Evolutionary conservation across 2,329 filamentous ascomycete species (phyloP).

Genomic region (Aspergillus brunneoviolaceus): DNA sequence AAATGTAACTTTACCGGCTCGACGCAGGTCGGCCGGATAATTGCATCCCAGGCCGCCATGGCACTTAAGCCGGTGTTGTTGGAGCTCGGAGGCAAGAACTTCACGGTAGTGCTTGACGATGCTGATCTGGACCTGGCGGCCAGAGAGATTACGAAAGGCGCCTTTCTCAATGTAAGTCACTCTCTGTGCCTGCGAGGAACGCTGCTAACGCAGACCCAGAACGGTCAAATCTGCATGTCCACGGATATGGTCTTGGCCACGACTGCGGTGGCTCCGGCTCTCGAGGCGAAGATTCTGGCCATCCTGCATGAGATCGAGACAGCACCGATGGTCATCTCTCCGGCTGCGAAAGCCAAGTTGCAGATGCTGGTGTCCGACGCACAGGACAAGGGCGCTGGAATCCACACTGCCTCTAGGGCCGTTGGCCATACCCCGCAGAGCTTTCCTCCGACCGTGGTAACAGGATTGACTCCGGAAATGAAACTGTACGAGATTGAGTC

Average conservation of each 20-base stretch:
- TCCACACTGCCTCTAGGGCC: conserved; percentile 23
- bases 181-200: too few species aligned
- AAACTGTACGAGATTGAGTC: conserved; percentile 29
- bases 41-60: conserved; percentile 38
- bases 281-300: not conserved
- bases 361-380: conserved; percentile 36
- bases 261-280: not conserved
- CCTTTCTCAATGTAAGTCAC: conserved; percentile 28
- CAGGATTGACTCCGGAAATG: conserved; percentile 11
- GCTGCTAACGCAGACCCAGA: conserved; percentile 18
- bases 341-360: too few species aligned
- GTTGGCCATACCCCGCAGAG: too few species aligned
- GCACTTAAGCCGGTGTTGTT: conserved; percentile 47
- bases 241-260: conserved; percentile 64
- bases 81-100: conserved; percentile 51
- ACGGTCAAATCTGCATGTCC: conserved; percentile 76
- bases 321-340: too few species aligned
- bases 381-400: conserved; percentile 52
- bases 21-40: conserved; percentile 43
- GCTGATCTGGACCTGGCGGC: conserved; percentile 46
- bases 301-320: not conserved
- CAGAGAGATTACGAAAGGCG: conserved; percentile 27
- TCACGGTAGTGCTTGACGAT: conserved; percentile 45
- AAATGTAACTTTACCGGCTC: conserved; percentile 51
- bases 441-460: conserved; percentile 8